Evolutionary conservation across 148 eudicot genomes (phyloP).

Genomic region (Dianthus caryophyllus): DNA sequence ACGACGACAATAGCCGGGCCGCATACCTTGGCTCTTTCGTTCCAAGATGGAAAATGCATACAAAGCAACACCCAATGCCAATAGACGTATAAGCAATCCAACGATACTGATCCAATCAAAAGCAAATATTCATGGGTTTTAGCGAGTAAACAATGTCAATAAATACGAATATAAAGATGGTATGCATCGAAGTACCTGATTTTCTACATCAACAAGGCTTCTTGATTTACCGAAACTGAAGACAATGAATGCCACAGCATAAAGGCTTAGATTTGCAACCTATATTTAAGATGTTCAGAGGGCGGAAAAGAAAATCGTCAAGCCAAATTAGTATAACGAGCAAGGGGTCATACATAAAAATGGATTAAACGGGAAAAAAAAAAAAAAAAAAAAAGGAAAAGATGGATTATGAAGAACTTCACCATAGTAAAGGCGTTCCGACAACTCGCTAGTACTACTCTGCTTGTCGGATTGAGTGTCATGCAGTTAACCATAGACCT

Average conservation of each 20-base stretch:
- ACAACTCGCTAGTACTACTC: conserved; percentile 88
- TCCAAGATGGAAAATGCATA: conserved; percentile 67
- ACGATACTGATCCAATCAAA: conserved; percentile 58
- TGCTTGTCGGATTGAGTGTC: conserved; percentile 76
- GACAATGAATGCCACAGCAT: conserved; percentile 69
- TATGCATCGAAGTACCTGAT: conserved; percentile 48
- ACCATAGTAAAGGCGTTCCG: conserved; percentile 99
- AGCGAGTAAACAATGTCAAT: background rate
- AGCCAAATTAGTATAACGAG: background rate
- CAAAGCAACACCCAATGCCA: conserved; percentile 79
- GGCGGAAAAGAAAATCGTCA: background rate
- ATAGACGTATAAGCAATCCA: conserved; percentile 89
- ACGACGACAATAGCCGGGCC: background rate
- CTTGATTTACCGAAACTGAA: conserved; percentile 48
- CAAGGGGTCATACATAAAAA: background rate
- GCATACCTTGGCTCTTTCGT: conserved; percentile 86
- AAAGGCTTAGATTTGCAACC: conserved; percentile 91
- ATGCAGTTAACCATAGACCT: conserved; percentile 99
- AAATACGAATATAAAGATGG: background rate
- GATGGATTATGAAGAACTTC: conserved; percentile 9
- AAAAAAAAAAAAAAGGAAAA: background rate
- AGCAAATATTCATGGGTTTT: conserved; percentile 17
- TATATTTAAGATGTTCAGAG: conserved; percentile 18
- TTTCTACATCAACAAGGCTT: conserved; percentile 50
- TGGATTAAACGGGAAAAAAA: background rate